A percentile compares a stretch with the other conserved stretches of the same genome.
Evolutionary conservation across 306 rosid genomes (phyloP).

Genomic region (Alnus glutinosa): DNA sequence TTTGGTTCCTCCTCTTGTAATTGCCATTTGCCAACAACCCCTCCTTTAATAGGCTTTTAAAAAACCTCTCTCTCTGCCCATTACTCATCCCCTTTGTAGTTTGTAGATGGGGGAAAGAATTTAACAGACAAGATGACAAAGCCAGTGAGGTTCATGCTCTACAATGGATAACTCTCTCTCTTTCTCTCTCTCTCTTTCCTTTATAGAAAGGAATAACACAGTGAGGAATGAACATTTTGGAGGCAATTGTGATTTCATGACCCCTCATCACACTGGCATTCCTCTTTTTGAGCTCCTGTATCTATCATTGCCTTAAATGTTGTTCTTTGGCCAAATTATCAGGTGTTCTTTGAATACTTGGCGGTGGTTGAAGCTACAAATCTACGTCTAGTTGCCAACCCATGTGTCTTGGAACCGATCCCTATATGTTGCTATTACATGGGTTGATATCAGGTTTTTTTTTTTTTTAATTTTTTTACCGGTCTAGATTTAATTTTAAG

Average conservation of each 20-base stretch:
- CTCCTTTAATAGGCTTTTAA: conserved; percentile 15
- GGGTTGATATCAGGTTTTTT: no score
- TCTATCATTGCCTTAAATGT: conserved; percentile 19
- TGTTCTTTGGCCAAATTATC: neutral
- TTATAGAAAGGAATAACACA: conserved; percentile 19
- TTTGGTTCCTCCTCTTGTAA: conserved; percentile 37
- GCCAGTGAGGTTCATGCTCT: neutral
- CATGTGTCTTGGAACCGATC: conserved; percentile 7
- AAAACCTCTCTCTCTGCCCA: conserved; percentile 3
- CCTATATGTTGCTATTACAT: neutral
- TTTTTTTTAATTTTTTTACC: no score
- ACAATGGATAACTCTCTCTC: neutral
- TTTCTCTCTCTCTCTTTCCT: neutral
- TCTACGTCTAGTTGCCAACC: conserved; percentile 1
- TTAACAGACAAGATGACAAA: neutral
- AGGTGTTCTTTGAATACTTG: no score
- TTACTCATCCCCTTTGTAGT: no score
- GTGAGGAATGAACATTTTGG: neutral
- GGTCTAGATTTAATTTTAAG: no score
- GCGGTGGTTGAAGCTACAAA: conserved; percentile 13
- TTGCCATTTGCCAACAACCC: conserved; percentile 44
- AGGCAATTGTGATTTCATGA: conserved; percentile 7
- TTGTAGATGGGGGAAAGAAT: neutral
- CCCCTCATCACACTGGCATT: conserved; percentile 13
- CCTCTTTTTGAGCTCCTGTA: conserved; percentile 20